Conservation (phyloP, 306 rosid species). For the Lagenaria siceraria region DNA sequence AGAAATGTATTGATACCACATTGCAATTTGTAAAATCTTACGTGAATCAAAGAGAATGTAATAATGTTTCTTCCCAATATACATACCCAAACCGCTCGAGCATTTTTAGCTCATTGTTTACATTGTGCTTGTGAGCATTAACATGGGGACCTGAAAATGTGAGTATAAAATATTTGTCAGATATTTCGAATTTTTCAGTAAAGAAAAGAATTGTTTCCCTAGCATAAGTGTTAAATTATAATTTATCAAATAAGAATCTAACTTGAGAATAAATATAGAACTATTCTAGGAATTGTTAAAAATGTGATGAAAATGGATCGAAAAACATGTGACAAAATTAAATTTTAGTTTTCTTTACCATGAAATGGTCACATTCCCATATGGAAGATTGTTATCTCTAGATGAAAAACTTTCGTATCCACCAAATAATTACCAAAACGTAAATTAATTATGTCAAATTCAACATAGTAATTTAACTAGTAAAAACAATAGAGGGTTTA, state of each 20-base stretch:
- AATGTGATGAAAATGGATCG: not conserved
- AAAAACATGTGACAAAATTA: not conserved
- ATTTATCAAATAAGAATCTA: not conserved
- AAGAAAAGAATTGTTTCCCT: not conserved
- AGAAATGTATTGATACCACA: not conserved
- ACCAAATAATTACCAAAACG: not conserved
- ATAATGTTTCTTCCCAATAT: not conserved
- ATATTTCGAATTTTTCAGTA: not conserved
- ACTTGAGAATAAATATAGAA: not conserved
- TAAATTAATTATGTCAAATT: not conserved
- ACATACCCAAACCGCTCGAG: constrained; percentile 28
- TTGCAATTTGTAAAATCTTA: not conserved
- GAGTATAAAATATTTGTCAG: not conserved
- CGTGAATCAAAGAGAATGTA: not conserved
- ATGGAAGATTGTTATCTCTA: not conserved
- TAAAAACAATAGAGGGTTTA: not conserved
- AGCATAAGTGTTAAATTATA: not conserved
- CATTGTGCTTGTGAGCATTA: constrained; percentile 23
- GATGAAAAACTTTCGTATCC: not conserved
- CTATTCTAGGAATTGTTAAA: not conserved
- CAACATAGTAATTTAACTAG: not conserved
- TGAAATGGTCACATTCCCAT: not conserved
- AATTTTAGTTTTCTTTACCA: not conserved
- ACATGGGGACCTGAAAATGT: constrained; percentile 23
- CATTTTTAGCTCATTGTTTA: constrained; percentile 22